A percentile compares a stretch with the other conserved stretches of the same genome.
phyloP scores from a whole-genome alignment of 371 early-diverging fungal genomes.

The Mucor circinelloides region DNA sequence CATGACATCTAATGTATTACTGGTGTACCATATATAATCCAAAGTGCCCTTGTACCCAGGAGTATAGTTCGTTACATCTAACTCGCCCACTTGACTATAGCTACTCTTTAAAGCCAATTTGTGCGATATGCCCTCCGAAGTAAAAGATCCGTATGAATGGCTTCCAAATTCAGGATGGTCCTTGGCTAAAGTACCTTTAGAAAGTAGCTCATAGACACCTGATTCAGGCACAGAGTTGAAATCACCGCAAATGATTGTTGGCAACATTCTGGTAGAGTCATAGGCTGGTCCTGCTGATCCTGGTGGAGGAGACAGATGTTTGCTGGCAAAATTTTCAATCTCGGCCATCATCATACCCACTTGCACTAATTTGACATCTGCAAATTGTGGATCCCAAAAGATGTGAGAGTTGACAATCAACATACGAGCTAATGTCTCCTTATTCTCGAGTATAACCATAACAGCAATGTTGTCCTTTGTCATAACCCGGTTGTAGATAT shows the following conservation, averaged over 20 bases:
- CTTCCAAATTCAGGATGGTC: constrained; percentile 84
- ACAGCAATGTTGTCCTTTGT: constrained; percentile 97
- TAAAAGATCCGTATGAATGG: constrained; percentile 84
- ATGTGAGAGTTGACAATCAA: constrained; percentile 93
- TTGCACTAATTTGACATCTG: constrained; percentile 98
- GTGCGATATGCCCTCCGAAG: constrained; percentile 80
- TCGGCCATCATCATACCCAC: constrained; percentile 93
- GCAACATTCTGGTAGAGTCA: constrained; percentile 48
- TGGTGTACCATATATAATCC: constrained; percentile 97
- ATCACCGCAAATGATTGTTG: constrained; percentile 90
- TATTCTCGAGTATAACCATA: constrained; percentile 83
- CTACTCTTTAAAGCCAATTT: constrained; percentile 77
- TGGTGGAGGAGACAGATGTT: constrained; percentile 47
- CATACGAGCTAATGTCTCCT: constrained; percentile 67
- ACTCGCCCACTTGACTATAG: constrained; percentile 73
- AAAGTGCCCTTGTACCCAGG: constrained; percentile 91
- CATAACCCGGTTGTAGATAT: constrained; percentile 93
- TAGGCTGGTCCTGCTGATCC: constrained; percentile 18
- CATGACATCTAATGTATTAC: constrained; percentile 70
- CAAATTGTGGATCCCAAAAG: constrained; percentile 91
- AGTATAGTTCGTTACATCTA: constrained; percentile 96
- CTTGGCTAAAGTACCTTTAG: constrained; percentile 63
- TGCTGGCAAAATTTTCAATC: constrained; percentile 62
- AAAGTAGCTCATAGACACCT: constrained; percentile 90
- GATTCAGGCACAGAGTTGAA: constrained; percentile 94